Base-by-base conservation (phyloP, 352 stramenopile genomes). In the Pythium aquatile region DNA sequence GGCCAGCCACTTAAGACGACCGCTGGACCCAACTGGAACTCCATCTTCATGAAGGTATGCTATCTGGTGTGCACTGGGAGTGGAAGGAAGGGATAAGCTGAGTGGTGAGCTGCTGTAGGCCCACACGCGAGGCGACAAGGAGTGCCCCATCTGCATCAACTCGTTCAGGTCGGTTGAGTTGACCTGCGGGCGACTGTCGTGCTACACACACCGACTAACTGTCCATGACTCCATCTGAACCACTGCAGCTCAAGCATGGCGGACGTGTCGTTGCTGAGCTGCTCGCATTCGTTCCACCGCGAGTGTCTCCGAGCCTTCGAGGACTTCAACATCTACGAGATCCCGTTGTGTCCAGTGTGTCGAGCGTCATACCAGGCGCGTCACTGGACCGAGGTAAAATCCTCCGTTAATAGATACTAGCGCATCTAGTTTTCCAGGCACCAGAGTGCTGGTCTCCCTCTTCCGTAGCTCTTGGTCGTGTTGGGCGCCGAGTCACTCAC, bases 81-180 rank as follows among this genome's bases (percentile, higher is more conserved):
- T 53, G 46, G n/a, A 13, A 3, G 13, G 8, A 14, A 53, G 7
- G 10, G 7, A 29, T 4, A 40, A 1, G 9, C 24, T 16, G 47
- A 5, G 2, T 29, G 35, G 20, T 28, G 20, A 24, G 20, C 20
- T 24, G 10, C 39, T 35, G 20, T 49, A 90, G 81, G 80, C 81
- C 2, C 63, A 63, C 11, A 62, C 52, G 4, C 75, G 82, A 6
- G 73, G 76, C 26, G 85, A 91, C 51, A 61, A 46, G 11, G 87
- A 96, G 55, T 96, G 87, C 30, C 78, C 87, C 17, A 96, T 96
- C 58, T 96, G 87, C 65, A 84, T 94, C 66, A 89, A 88, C 57
- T 35, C 70, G 1, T 87, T 93, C 66, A 71, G 72, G 83, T 93
- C 65, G 24, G 62, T 32, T 55, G 44, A 6, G 8, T 32, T 3